These are phyloP conservation scores for Diaporthe aspalathi DNA, from an alignment of 2,329 filamentous ascomycete species.

Conservation along the genomic window DNA sequence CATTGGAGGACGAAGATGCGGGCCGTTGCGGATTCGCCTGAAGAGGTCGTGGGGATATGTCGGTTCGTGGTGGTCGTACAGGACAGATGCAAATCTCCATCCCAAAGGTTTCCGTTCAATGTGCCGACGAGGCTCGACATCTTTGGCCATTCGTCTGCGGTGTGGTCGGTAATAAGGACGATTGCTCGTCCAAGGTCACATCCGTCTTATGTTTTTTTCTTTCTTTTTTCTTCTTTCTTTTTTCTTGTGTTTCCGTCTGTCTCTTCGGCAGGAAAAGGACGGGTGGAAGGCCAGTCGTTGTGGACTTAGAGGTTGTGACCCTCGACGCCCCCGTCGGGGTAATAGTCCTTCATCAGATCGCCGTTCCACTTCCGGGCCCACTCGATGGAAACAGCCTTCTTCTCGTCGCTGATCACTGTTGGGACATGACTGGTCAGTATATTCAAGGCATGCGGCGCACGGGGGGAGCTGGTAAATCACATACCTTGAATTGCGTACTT, in stretches of 20 bases:
- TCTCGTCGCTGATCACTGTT: constrained; percentile 19
- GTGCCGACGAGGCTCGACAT: background rate
- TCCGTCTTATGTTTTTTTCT: background rate
- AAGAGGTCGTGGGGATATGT: too few relatives aligned
- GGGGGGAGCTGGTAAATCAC: background rate
- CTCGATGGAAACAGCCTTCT: constrained; percentile 9
- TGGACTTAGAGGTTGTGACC: background rate
- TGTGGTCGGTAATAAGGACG: background rate
- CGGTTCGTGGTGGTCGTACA: background rate
- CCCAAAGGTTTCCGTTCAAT: background rate
- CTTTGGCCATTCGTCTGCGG: background rate
- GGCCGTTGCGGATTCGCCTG: background rate
- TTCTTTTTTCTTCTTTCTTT: background rate
- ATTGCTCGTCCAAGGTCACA: background rate
- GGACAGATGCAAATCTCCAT: background rate
- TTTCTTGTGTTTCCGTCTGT: background rate
- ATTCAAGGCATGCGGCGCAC: too few relatives aligned
- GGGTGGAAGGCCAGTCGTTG: background rate
- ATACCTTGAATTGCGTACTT: constrained; percentile 14
- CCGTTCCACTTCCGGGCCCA: constrained; percentile 11
- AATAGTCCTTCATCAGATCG: background rate
- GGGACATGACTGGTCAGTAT: background rate
- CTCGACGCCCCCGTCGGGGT: background rate
- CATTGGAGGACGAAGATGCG: background rate
- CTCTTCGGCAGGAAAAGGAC: background rate